phyloP scores from a whole-genome alignment of 768 basidiomycete genomes.

The Russula sp. region DNA sequence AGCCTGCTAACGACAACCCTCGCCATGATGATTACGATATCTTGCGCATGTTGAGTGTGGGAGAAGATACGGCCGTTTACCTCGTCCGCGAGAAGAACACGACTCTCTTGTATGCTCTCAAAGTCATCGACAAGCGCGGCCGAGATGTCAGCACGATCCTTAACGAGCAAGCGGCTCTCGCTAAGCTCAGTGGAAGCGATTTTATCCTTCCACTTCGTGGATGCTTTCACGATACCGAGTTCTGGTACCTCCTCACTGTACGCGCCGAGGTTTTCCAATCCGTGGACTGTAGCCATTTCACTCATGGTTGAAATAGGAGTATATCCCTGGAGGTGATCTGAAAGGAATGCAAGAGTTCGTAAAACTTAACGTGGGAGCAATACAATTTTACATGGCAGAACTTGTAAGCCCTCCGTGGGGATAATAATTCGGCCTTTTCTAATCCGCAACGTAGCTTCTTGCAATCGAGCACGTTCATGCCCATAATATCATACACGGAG shows the following conservation, averaged over 20 bases:
- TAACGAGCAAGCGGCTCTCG: slow-evolving; percentile 14
- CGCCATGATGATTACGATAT: slow-evolving; percentile 24
- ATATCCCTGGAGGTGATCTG: slow-evolving; percentile 24
- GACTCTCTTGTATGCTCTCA: slow-evolving; percentile 21
- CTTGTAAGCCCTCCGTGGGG: slow-evolving; percentile 14
- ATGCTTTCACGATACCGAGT: slow-evolving; percentile 25
- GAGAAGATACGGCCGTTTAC: slow-evolving; percentile 23
- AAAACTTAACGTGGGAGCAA: slow-evolving; percentile 6
- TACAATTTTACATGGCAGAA: slow-evolving; percentile 26
- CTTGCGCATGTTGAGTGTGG: slow-evolving; percentile 14
- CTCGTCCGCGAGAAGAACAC: slow-evolving; percentile 24
- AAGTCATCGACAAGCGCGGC: slow-evolving; percentile 24
- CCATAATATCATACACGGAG: slow-evolving; percentile 97
- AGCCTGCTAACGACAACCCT: background rate
- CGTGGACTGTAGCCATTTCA: too few species aligned
- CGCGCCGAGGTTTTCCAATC: background rate
- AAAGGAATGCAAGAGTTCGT: background rate
- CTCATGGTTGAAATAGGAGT: slow-evolving; percentile 16
- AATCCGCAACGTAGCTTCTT: slow-evolving; percentile 16
- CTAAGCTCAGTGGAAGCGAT: slow-evolving; percentile 16
- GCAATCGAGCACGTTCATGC: slow-evolving; percentile 61
- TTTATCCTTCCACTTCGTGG: slow-evolving; percentile 21
- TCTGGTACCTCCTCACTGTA: slow-evolving; percentile 21
- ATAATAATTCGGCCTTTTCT: background rate
- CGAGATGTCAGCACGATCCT: slow-evolving; percentile 8